Evolutionary conservation across 2,329 filamentous ascomycete species (phyloP).

Genomic region (Neonectria punicea): DNA sequence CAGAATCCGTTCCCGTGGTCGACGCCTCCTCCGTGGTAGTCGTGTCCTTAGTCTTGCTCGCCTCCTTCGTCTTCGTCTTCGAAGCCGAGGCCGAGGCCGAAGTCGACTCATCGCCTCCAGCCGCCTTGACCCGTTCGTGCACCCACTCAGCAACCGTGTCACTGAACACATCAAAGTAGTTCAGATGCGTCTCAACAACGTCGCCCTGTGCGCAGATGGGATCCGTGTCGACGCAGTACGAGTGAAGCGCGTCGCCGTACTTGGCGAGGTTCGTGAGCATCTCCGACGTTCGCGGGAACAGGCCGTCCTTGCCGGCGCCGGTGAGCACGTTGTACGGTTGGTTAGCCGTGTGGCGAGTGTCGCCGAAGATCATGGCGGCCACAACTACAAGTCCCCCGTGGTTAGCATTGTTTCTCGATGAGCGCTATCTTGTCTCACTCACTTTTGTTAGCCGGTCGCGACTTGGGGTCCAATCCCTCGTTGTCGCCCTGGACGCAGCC

Average conservation of each 20-base stretch:
- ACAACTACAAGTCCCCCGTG: constrained; percentile 32
- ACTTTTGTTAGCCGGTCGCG: constrained; percentile 48
- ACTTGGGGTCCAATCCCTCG: constrained; percentile 40
- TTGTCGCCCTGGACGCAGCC: constrained; percentile 42
- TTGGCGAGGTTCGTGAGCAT: constrained; percentile 44
- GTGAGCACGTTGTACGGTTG: constrained; percentile 48
- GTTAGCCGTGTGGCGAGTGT: constrained; percentile 47
- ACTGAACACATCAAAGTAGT: constrained; percentile 50
- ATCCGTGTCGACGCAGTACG: constrained; percentile 51
- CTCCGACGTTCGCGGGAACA: constrained; percentile 45
- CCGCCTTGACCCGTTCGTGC: constrained; percentile 14
- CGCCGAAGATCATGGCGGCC: constrained; percentile 49
- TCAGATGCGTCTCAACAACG: constrained; percentile 46
- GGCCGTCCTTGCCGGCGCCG: constrained; percentile 39
- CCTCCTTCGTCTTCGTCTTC: constrained; percentile 4
- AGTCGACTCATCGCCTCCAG: background rate
- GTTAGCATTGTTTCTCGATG: constrained; percentile 7
- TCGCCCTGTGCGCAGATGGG: constrained; percentile 53
- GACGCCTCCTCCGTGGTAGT: background rate
- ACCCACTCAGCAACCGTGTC: constrained; percentile 33
- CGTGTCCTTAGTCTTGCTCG: background rate
- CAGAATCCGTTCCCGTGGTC: background rate
- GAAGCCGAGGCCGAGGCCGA: background rate
- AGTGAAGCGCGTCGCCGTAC: constrained; percentile 42
- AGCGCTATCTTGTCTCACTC: too few species aligned